Evolutionary conservation across 2,329 filamentous ascomycete species (phyloP), one percentile per base, ranked within the genome.

Genomic region (Botryotinia calthae): DNA sequence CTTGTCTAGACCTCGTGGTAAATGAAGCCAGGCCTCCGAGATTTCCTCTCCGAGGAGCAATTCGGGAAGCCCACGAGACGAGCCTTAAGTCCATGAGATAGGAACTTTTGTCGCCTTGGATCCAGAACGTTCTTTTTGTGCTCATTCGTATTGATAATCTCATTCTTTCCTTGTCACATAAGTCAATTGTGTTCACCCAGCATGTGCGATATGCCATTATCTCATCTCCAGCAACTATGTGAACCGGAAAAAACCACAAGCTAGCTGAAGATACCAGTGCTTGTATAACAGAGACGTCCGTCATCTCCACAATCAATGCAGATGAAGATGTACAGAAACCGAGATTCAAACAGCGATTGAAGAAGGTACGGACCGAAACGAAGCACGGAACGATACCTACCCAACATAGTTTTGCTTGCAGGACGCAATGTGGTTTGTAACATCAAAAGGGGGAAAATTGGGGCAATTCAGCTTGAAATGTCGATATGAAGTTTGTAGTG

Each of bases 91-190:
- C 48, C 65, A 68, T 67, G 65, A 25, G 48, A 56, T 56, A 42
- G 37, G 34, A 18, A 7, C 6, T 31, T 56, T 68, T 44, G 64
- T 56, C 34, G 48, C 10, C n/a, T 31, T 44, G n/a, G 37, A 22
- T 68, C 65, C 65, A 68, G 65, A 68, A 44, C 48, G 34, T 56
- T 68, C 65, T n/a, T 56, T 42, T 68, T 68, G 48, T 68, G 48
- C 34, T 56, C 64, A 10, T 56, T 66, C n/a, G 48, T 58, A 20
- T 25, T 25, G 37, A 42, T 9, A 68, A 25, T 56, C 18, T 56
- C 37, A 44, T 56, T 31, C 48, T 31, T 67, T 56, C 25, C n/a
- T 67, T n/a, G 37, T 56, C 48, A 68, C n/a, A 9, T 58, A 31
- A 56, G 51, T 42, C 34, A 56, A 44, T 44, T 68, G 65, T 56